phyloP scores from a whole-genome alignment of 2,329 filamentous ascomycete species.

The Hirsutella minnesotensis region DNA sequence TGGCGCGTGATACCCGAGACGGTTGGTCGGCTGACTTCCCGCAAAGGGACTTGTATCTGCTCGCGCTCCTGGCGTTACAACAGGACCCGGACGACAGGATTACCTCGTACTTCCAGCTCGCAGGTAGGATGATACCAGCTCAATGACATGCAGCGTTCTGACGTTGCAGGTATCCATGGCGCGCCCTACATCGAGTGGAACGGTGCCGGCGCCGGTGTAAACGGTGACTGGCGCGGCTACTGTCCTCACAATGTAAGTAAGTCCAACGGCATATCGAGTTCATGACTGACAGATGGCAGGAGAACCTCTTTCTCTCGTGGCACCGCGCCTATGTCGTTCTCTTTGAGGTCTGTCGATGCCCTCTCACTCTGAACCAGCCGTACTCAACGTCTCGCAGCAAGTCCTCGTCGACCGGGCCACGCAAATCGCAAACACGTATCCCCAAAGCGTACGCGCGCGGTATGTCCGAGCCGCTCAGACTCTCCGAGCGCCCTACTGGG shows the following conservation, averaged over 20 bases:
- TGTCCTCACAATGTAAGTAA: conserved; percentile 31
- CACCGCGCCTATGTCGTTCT: conserved; percentile 43
- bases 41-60: conserved; percentile 39
- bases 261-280: conserved; percentile 6
- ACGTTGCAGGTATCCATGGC: conserved; percentile 24
- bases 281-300: conserved; percentile 17
- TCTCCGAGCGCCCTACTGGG: conserved; percentile 41
- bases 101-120: conserved; percentile 37
- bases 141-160: neutral
- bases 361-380: no score
- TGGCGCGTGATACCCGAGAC: neutral
- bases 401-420: conserved; percentile 33
- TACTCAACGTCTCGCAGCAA: conserved; percentile 23
- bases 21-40: neutral
- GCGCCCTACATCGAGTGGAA: conserved; percentile 30
- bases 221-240: conserved; percentile 25
- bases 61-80: conserved; percentile 32
- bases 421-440: conserved; percentile 34
- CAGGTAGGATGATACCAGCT: conserved; percentile 29
- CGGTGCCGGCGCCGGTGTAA: conserved; percentile 19
- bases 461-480: conserved; percentile 33
- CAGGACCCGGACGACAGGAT: conserved; percentile 25
- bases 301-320: conserved; percentile 40
- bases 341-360: conserved; percentile 31
- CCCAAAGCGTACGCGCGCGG: conserved; percentile 14